These are phyloP conservation scores for Claviceps pazoutovae DNA, from an alignment of 2,329 filamentous ascomycete genomes.

Conservation along the genomic window DNA sequence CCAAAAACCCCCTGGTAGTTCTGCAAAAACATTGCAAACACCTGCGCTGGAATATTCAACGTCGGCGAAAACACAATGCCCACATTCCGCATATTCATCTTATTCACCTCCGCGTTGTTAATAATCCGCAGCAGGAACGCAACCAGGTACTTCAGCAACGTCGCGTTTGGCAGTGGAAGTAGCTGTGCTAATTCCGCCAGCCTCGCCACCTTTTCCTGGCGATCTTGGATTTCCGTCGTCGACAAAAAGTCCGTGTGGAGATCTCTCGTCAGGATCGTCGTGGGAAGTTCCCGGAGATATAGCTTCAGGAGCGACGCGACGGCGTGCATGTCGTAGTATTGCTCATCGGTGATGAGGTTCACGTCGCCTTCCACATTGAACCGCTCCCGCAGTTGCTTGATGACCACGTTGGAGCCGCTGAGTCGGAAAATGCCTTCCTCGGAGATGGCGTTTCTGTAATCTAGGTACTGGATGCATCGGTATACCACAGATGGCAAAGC, in stretches of 20 bases:
- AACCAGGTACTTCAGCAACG: slow-evolving; percentile 71
- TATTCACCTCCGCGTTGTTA: slow-evolving; percentile 79
- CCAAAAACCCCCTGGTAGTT: slow-evolving; percentile 82
- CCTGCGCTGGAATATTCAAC: slow-evolving; percentile 85
- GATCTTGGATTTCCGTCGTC: slow-evolving; percentile 65
- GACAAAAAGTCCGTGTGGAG: slow-evolving; percentile 79
- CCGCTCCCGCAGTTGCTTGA: slow-evolving; percentile 78
- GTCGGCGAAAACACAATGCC: slow-evolving; percentile 97
- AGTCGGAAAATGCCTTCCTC: slow-evolving; percentile 96
- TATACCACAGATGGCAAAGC: slow-evolving; percentile 87
- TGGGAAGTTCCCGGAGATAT: slow-evolving; percentile 83
- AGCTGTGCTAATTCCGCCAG: slow-evolving; percentile 67
- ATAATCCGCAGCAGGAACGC: slow-evolving; percentile 86
- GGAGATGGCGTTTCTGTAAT: slow-evolving; percentile 61
- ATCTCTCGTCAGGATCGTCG: slow-evolving; percentile 80
- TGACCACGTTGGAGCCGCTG: slow-evolving; percentile 91
- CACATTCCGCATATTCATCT: slow-evolving; percentile 96
- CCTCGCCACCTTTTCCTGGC: slow-evolving; percentile 60
- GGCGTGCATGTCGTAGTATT: slow-evolving; percentile 90
- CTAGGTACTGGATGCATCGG: slow-evolving; percentile 85
- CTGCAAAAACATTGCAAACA: slow-evolving; percentile 87
- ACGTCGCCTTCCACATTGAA: slow-evolving; percentile 92
- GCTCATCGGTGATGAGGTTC: slow-evolving; percentile 66
- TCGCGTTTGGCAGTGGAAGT: slow-evolving; percentile 67
- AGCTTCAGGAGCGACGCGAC: slow-evolving; percentile 88